Percentiles rank a stretch among this genome's conserved stretches.
Conservation (phyloP, 345 rosid genomes). For the Syzygium grande region DNA sequence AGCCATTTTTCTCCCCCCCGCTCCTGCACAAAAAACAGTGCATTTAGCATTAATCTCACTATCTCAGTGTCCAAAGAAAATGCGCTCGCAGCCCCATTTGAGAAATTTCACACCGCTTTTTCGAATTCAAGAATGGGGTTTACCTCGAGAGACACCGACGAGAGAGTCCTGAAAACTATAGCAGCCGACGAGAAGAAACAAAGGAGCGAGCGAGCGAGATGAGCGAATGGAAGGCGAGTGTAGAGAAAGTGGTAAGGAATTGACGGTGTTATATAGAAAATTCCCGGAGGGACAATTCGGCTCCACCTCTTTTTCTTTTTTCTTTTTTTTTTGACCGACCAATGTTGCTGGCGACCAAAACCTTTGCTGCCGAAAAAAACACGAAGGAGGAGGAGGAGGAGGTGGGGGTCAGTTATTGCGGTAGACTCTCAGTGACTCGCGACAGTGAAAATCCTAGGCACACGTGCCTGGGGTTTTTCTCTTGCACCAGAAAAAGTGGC, state of each 20-base stretch:
- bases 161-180: not conserved
- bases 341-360: not conserved
- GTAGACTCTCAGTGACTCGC: no score
- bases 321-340: not conserved
- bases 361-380: not conserved
- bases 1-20: conserved; percentile 35
- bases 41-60: not conserved
- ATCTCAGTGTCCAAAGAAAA: not conserved
- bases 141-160: not conserved
- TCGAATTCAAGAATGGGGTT: not conserved
- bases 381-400: fast-evolving
- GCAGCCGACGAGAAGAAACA: not conserved
- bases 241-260: not conserved
- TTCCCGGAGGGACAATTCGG: not conserved
- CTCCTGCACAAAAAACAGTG: not conserved
- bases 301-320: not conserved
- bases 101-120: not conserved
- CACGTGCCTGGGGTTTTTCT: not conserved
- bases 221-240: not conserved
- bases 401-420: not conserved
- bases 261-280: not conserved
- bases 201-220: not conserved
- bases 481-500: not conserved
- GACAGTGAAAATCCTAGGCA: not conserved
- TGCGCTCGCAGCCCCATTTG: not conserved